These are phyloP conservation scores for Umbilicaria muhlenbergii DNA, from an alignment of 495 filamentous ascomycete species.

Conservation along the genomic window DNA sequence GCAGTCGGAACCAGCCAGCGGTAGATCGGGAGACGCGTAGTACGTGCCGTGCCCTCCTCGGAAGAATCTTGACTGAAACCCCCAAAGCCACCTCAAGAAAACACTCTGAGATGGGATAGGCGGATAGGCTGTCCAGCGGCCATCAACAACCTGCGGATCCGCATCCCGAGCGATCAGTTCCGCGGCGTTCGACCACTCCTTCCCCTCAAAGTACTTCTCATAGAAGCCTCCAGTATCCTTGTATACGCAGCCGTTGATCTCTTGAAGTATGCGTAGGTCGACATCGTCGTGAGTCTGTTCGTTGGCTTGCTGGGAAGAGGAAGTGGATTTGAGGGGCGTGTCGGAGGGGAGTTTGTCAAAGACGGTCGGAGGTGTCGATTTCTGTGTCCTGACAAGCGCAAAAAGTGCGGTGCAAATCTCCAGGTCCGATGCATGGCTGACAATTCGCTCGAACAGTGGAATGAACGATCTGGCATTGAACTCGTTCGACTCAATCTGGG, in stretches of 20 bases:
- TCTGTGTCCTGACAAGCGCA: no score
- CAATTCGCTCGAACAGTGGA: no score
- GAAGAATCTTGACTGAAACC: constrained; percentile 4
- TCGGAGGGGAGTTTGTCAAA: constrained; percentile 7
- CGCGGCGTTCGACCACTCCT: background rate
- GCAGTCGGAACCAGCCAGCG: constrained; percentile 3
- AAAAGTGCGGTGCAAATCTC: no score
- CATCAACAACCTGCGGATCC: constrained; percentile 9
- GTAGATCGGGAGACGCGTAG: constrained; percentile 2
- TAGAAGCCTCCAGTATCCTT: constrained; percentile 8
- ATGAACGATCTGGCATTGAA: no score
- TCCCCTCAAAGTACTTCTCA: constrained; percentile 10
- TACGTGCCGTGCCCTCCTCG: constrained; percentile 1
- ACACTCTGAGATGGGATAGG: background rate
- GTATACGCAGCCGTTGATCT: constrained; percentile 9
- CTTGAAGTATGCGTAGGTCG: constrained; percentile 7
- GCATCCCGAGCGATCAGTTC: constrained; percentile 5
- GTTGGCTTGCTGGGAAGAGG: constrained; percentile 6
- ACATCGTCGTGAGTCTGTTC: constrained; percentile 8
- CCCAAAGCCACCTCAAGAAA: constrained; percentile 3
- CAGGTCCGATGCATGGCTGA: no score
- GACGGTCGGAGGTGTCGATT: constrained; percentile 5
- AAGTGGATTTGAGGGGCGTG: constrained; percentile 7
- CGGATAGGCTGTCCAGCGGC: constrained; percentile 8
- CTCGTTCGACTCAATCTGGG: no score